Conservation (phyloP, 192 early-diverging fungal species). For the Backusella psychrophila region DNA sequence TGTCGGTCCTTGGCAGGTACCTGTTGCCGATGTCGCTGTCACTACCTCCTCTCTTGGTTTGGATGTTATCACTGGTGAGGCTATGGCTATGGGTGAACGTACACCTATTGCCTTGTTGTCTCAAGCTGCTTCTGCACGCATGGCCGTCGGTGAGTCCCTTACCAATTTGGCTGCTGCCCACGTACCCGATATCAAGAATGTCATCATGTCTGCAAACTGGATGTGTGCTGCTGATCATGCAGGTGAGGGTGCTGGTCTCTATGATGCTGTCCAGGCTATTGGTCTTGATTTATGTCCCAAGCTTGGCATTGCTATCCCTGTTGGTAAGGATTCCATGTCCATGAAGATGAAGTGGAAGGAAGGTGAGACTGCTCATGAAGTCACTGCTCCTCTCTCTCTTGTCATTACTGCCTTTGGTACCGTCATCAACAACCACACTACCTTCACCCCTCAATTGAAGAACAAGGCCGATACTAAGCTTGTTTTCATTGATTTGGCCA, state of each 20-base stretch:
- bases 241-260: constrained; percentile 92
- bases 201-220: constrained; percentile 97
- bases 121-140: constrained; percentile 88
- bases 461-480: constrained; percentile 55
- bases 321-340: constrained; percentile 99
- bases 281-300: constrained; percentile 91
- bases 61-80: constrained; percentile 79
- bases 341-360: constrained; percentile 94
- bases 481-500: constrained; percentile 84
- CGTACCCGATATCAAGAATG: constrained; percentile 65
- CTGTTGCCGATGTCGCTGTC: constrained; percentile 96
- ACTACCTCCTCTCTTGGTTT: constrained; percentile 75
- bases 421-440: constrained; percentile 81
- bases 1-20: constrained; percentile 99
- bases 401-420: constrained; percentile 93
- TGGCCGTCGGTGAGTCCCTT: constrained; percentile 95
- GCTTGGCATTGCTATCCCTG: constrained; percentile 92
- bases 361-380: constrained; percentile 44
- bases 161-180: constrained; percentile 91
- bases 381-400: constrained; percentile 89
- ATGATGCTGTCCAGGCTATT: constrained; percentile 90
- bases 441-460: constrained; percentile 86
- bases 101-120: constrained; percentile 83
- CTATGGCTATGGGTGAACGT: constrained; percentile 99
- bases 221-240: constrained; percentile 91